These are phyloP conservation scores for Phaeosphaeriaceae sp. DNA, from an alignment of 2,329 filamentous ascomycete species.

Conservation along the genomic window DNA sequence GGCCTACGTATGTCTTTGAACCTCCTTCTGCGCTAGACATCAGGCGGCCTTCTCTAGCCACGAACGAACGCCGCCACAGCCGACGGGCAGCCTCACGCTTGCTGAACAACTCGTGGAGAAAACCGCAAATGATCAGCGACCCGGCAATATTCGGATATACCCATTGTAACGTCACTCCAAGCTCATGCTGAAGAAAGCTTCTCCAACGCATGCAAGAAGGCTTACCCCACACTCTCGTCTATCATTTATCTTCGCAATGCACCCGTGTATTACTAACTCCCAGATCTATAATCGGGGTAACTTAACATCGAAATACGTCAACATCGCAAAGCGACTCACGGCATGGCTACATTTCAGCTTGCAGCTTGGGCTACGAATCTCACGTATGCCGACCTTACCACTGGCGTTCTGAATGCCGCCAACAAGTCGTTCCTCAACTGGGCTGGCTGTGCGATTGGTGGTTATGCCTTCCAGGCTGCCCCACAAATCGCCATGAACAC, in stretches of 20 bases:
- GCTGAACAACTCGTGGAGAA: not conserved
- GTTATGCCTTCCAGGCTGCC: slow-evolving; percentile 55
- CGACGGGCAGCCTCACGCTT: not conserved
- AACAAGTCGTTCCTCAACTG: slow-evolving; percentile 62
- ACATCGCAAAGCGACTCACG: not conserved
- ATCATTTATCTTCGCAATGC: not conserved
- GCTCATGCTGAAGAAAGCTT: not conserved
- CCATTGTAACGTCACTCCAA: not conserved
- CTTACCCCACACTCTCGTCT: not conserved
- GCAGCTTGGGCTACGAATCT: slow-evolving; percentile 58
- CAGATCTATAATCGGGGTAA: too few relatives aligned
- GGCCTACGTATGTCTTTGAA: not conserved
- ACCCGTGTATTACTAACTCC: too few relatives aligned
- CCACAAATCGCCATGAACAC: slow-evolving; percentile 46
- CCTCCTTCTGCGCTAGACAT: not conserved
- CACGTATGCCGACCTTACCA: slow-evolving; percentile 50
- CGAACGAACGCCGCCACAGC: not conserved
- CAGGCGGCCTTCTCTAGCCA: not conserved
- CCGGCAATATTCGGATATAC: not conserved
- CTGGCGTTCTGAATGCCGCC: slow-evolving; percentile 53
- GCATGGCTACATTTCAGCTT: slow-evolving; percentile 57
- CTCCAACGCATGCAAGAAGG: not conserved
- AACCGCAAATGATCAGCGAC: not conserved
- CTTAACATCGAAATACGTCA: not conserved
- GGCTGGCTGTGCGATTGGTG: slow-evolving; percentile 61